Base-by-base conservation (phyloP, 352 stramenopile genomes). In the Phytopythium chamaehyphon region DNA sequence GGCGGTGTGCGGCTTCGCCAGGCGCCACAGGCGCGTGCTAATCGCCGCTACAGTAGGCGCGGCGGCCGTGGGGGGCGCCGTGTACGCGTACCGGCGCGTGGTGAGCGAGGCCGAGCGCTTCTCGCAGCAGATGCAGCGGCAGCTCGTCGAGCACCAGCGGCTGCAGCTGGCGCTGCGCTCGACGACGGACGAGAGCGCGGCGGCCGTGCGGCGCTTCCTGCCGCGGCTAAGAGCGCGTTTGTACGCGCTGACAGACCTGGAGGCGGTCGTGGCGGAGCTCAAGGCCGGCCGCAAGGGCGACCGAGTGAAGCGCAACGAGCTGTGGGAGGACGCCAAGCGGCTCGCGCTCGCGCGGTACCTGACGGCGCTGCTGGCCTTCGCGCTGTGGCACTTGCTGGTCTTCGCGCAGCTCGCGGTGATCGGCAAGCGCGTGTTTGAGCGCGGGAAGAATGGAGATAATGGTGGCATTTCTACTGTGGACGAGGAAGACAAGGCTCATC, bases 361-460 rank as follows among this genome's bases (percentile, higher is more conserved):
- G 36, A 88, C 76, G 51, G 72, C 70, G 33, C 71, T 92, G 10
- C 57, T 90, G 38, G 76, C 76, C n/a, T 86, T 90, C 43, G 79
- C 69, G 39, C 52, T 90, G 38, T 90, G 78, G 82, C 82, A 92
- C 54, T 36, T 92, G 54, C 75, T 92, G 16, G 79, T 92, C 37
- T 92, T 90, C 47, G 73, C 79, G 39, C 82, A 92, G 47, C 64
- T 92, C 19, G 71, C 76, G 28, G 76, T 90, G 56, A 86, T 92
- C 44, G 82, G 78, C 23, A 88, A 89, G 61, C 64, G 78, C 43
- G 72, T 86, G 35, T 90, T 90, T 23, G 76, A 90, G 52, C 31
- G 31, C 16, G 86, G 82, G 53, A 78, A 56, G 61, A 63, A 70
- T 33, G 3, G 22, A 14, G 61, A 22, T 1, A 57, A 55, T 10